phyloP scores from a whole-genome alignment of 2,329 filamentous ascomycete genomes.

The Ambrosiella cleistominuta region DNA sequence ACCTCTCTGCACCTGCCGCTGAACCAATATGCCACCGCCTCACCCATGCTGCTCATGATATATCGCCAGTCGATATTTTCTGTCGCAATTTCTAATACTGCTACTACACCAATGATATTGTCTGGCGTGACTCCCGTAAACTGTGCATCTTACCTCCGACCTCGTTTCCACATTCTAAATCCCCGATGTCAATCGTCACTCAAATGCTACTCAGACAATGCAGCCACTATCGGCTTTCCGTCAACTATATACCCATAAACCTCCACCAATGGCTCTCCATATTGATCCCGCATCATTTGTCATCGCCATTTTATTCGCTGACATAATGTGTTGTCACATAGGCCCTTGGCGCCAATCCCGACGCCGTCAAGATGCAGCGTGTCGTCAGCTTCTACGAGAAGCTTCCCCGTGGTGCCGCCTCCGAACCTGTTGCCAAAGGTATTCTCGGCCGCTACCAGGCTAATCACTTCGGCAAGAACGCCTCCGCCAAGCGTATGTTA shows the following conservation, averaged over 20 bases:
- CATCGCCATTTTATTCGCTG: neutral
- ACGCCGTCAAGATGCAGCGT: slow-evolving; percentile 94
- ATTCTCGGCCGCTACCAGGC: slow-evolving; percentile 76
- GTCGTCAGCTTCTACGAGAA: slow-evolving; percentile 98
- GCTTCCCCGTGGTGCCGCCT: slow-evolving; percentile 81
- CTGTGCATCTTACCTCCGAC: too few species aligned
- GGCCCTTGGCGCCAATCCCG: slow-evolving; percentile 87
- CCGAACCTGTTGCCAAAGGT: slow-evolving; percentile 65
- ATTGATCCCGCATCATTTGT: too few species aligned
- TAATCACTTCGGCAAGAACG: slow-evolving; percentile 90
- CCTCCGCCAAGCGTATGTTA: slow-evolving; percentile 65
- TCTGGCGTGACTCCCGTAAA: too few species aligned
- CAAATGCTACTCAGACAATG: too few species aligned
- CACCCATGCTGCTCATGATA: neutral
- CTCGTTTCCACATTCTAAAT: too few species aligned
- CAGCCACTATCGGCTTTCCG: too few species aligned
- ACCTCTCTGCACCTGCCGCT: neutral
- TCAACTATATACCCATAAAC: too few species aligned
- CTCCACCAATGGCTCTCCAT: too few species aligned
- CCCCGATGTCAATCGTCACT: too few species aligned
- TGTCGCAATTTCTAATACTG: neutral
- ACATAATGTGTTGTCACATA: slow-evolving; percentile 23
- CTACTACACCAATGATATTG: neutral
- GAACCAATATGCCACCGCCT: neutral
- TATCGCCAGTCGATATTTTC: neutral